phyloP scores from a whole-genome alignment of 2,329 filamentous ascomycete species.

The Penicillium sp. region DNA sequence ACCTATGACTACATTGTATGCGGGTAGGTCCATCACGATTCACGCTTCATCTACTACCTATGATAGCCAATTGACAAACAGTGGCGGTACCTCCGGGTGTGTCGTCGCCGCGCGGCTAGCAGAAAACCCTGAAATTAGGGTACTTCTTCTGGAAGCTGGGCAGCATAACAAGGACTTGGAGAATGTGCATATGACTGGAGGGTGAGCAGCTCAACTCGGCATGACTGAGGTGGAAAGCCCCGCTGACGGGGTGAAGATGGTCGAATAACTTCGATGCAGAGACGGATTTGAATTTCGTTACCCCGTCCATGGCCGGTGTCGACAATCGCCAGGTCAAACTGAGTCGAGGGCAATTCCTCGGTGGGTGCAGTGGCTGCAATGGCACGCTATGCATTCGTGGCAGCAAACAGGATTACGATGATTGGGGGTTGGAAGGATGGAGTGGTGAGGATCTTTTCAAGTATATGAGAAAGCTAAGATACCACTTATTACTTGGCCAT shows the following conservation, averaged over 20 bases:
- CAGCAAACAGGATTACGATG: conserved; percentile 52
- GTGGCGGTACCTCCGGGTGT: conserved; percentile 53
- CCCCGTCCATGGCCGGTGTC: conserved; percentile 43
- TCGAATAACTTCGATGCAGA: conserved; percentile 47
- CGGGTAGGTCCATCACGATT: conserved; percentile 22
- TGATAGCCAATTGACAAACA: conserved; percentile 16
- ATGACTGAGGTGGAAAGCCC: neutral
- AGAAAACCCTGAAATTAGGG: conserved; percentile 44
- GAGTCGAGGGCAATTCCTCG: conserved; percentile 47
- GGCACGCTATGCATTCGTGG: conserved; percentile 49
- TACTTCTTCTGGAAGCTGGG: conserved; percentile 53
- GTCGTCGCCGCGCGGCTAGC: conserved; percentile 53
- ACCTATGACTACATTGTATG: conserved; percentile 36
- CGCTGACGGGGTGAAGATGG: conserved; percentile 33
- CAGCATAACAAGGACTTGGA: conserved; percentile 49
- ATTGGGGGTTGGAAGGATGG: conserved; percentile 59
- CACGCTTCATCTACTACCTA: neutral
- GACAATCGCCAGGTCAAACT: conserved; percentile 46
- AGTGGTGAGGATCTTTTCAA: conserved; percentile 59
- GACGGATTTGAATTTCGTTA: conserved; percentile 50
- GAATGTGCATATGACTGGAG: conserved; percentile 51
- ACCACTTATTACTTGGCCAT: too few relatives aligned
- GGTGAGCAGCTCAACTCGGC: conserved; percentile 24
- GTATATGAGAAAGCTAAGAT: conserved; percentile 56
- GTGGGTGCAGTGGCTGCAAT: conserved; percentile 48